Conservation (phyloP, 192 early-diverging fungal species). For the Backusella psychrophila region DNA sequence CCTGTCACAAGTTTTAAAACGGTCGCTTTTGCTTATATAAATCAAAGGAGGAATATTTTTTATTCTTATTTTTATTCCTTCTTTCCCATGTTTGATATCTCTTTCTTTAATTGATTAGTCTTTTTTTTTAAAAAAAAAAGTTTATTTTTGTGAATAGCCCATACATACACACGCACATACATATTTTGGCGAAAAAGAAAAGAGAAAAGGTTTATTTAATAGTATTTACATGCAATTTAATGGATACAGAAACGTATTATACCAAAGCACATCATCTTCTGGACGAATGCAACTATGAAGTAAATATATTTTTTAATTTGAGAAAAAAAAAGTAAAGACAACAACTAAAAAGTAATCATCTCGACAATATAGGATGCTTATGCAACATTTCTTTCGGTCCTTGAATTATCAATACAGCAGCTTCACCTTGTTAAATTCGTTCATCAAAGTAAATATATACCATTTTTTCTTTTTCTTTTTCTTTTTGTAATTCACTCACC, state of each 20-base stretch:
- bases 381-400: conserved; percentile 41
- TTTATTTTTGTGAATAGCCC: background rate
- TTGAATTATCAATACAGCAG: conserved; percentile 43
- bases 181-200: background rate
- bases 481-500: background rate
- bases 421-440: conserved; percentile 52
- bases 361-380: conserved; percentile 27
- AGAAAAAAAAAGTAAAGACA: background rate
- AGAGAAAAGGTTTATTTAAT: background rate
- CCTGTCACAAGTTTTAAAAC: background rate
- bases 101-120: background rate
- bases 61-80: background rate
- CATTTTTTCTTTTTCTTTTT: too few species aligned
- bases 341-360: background rate
- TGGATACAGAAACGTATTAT: conserved; percentile 9
- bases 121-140: background rate
- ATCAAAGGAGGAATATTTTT: background rate
- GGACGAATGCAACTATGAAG: conserved; percentile 44
- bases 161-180: background rate
- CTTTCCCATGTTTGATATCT: background rate
- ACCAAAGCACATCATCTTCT: conserved; percentile 37
- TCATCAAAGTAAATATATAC: conserved; percentile 44
- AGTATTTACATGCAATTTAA: background rate
- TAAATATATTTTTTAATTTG: conserved; percentile 10
- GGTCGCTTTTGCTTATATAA: background rate